Base-by-base conservation (phyloP, 371 early-diverging fungal genomes). In the Chytridium lagenaria region DNA sequence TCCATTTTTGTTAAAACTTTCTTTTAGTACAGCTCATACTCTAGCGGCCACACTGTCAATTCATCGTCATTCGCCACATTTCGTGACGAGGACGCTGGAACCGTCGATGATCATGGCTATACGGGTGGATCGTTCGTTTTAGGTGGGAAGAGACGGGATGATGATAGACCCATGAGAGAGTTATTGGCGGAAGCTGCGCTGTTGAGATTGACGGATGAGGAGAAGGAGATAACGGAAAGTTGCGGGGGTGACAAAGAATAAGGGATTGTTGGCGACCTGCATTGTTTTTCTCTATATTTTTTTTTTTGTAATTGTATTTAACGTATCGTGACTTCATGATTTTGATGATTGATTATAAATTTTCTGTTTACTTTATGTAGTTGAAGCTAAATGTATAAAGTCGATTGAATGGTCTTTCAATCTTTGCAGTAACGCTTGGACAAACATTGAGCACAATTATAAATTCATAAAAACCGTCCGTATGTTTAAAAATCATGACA, bases 91-190 rank as follows among this genome's bases (percentile, higher is more conserved):
- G 63, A 59, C 30, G 34, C 23, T 55, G 68, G 49, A 52, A 33
- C 88, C 22, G 83, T 83, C 1, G 81, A 84, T 65, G 82, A 87
- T 1, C 91, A 87, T 0, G 81, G 79, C 28, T 79, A 74, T 73
- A 59, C 38, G 34, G 83, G 81, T 16, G 82, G 82, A 3, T 52
- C 70, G 28, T 78, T 71, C 74, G 79, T 72, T 16, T 70, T 84
- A 50, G 85, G 83, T 15, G 82, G 82, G 5, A 73, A 50, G 30
- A 34, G 59, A 2, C 69, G 64, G 15, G 30, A 12, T 3, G 67
- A 40, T 12, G 66, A 66, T 23, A 2, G 19, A 39, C 59, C 74
- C 15, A n/a, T 68, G 49, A 50, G 85, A 50, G 83, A 84, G 40
- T 55, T 78, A 1, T 49, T 81, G 33, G 70, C 75, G 38, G 69